Evolutionary conservation across 257 asterid genomes (phyloP).

Genomic region (Solanum lycopersicoides): DNA sequence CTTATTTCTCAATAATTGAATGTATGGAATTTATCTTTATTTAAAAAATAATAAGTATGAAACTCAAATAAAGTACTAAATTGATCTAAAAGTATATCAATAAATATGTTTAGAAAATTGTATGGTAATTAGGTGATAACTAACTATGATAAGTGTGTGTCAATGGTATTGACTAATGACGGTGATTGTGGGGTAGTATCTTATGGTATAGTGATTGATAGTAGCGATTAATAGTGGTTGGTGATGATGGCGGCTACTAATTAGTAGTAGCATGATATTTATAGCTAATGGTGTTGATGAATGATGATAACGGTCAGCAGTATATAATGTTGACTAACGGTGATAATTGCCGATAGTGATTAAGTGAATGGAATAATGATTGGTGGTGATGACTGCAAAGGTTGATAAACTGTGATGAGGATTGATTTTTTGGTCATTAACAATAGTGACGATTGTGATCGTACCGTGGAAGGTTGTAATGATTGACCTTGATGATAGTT

Average conservation of each 20-base stretch:
- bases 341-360: background rate
- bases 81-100: too few relatives aligned
- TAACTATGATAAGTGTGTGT: background rate
- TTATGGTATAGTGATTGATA: background rate
- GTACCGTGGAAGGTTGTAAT: too few relatives aligned
- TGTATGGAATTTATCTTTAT: background rate
- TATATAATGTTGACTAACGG: background rate
- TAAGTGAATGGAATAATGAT: background rate
- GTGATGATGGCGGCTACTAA: background rate
- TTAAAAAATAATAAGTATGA: too few relatives aligned
- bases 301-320: too few relatives aligned
- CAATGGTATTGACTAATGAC: background rate
- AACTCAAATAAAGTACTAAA: too few relatives aligned
- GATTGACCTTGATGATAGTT: background rate
- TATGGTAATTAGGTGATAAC: background rate
- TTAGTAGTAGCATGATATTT: background rate
- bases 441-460: too few relatives aligned
- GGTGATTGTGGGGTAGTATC: too few relatives aligned
- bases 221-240: background rate
- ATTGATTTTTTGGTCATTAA: too few relatives aligned
- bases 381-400: background rate
- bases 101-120: background rate
- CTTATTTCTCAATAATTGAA: background rate
- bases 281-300: background rate
- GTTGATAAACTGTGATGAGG: background rate